Conservation (phyloP, 2,329 filamentous ascomycete genomes). For the Aureobasidium leucospermi region DNA sequence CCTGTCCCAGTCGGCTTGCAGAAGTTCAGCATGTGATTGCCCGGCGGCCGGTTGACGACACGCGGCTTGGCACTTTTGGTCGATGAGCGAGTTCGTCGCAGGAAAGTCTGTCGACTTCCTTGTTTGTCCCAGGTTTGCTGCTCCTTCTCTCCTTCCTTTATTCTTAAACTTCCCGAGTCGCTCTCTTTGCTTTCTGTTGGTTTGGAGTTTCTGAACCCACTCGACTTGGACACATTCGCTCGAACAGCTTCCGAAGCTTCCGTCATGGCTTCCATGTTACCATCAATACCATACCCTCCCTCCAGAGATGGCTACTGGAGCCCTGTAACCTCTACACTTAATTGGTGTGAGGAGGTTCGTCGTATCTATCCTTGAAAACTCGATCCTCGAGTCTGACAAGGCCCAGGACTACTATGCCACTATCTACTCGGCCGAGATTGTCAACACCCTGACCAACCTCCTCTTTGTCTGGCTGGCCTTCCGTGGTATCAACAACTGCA, state of each 20-base stretch:
- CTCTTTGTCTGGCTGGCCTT: constrained; percentile 72
- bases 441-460: constrained; percentile 74
- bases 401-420: constrained; percentile 67
- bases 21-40: constrained; percentile 11
- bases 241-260: not conserved
- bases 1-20: not conserved
- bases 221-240: not conserved
- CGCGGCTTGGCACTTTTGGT: constrained; percentile 3
- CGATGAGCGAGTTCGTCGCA: not conserved
- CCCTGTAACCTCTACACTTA: constrained; percentile 63
- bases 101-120: not conserved
- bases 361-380: not conserved
- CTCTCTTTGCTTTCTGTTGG: not conserved
- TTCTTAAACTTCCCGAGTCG: not conserved
- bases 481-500: constrained; percentile 67
- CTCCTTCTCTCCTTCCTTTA: not conserved
- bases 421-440: constrained; percentile 66
- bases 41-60: not conserved
- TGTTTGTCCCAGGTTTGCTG: not conserved
- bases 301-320: constrained; percentile 57
- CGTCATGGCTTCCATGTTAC: constrained; percentile 31
- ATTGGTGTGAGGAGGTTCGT: constrained; percentile 72
- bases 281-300: constrained; percentile 43
- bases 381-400: constrained; percentile 1
- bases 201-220: not conserved